Evolutionary conservation across 805 yeast genomes (phyloP), one percentile per base, ranked within the genome.

Genomic region (Candida nonsorbophila): DNA sequence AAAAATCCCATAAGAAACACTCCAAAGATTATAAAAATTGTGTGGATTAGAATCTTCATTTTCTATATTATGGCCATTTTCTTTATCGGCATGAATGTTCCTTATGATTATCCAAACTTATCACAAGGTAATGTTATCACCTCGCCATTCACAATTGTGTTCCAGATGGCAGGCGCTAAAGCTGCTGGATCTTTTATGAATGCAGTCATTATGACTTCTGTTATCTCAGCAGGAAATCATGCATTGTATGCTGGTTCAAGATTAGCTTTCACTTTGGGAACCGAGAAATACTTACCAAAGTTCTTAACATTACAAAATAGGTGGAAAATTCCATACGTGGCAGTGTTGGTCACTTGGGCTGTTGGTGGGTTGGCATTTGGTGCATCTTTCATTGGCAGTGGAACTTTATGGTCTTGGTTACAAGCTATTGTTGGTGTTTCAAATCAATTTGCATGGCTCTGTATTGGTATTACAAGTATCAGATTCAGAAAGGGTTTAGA

Each of bases 361-460:
- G 55, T 67, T 18, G 74, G 79, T 24, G 79, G 78, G 0, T 53
- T 74, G 25, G 74, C 79, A 45, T 77, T 77, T 42, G 82, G 76
- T 2, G 68, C 79, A 4, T 72, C 78, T 1, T 71, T 70, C 40
- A 62, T 70, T 32, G 72, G 73, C 14, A 68, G 74, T 1, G 77
- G 76, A 24, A 54, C 58, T n/a, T 51, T 72, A 22, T 72, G 77
- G 76, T 38, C 58, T 10, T 71, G 76, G 75, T 49, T 71, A 32
- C 76, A 69, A 51, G 55, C 65, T 32, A 58, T 69, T 30, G 75
- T 70, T 30, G 76, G 74, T 42, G 71, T 71, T 12, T 67, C 76
- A 4, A 71, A 71, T 44, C 71, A 68, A 45, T 44, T 71, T 25
- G 63, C 73, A 16, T 70, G 77, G 77, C 52, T 66, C 43, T 51